Percentiles rank a stretch among this genome's conserved stretches.
These are phyloP conservation scores for Leptodermis oblonga DNA, from an alignment of 257 asterid species.

Conservation along the genomic window DNA sequence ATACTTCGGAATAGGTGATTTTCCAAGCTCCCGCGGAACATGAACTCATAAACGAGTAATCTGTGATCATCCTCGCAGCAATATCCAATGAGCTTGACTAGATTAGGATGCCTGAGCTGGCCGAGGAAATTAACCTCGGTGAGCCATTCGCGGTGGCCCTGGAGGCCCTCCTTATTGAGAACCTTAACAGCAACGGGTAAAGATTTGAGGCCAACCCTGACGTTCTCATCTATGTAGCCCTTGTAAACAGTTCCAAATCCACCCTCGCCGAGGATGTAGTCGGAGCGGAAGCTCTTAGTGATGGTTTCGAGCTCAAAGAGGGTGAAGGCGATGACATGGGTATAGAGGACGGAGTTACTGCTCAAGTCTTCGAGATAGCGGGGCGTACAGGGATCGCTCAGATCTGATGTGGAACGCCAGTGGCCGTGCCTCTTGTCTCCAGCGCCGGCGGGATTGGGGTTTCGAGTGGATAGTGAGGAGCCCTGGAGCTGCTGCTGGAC, in stretches of 20 bases:
- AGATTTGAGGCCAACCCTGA: conserved; percentile 91
- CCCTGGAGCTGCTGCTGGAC: conserved; percentile 79
- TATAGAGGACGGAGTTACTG: conserved; percentile 61
- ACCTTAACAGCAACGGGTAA: conserved; percentile 98
- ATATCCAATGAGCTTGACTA: conserved; percentile 93
- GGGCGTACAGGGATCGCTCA: conserved; percentile 83
- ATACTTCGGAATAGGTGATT: conserved; percentile 98
- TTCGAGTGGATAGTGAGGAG: conserved; percentile 40
- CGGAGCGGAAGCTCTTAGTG: conserved; percentile 97
- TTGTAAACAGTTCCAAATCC: conserved; percentile 98
- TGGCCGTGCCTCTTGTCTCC: conserved; percentile 67
- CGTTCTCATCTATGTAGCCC: conserved; percentile 97
- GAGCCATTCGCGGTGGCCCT: conserved; percentile 99
- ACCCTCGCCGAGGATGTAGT: conserved; percentile 97
- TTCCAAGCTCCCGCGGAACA: conserved; percentile 98
- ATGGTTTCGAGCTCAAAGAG: conserved; percentile 94
- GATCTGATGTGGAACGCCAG: conserved; percentile 75
- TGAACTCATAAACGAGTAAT: conserved; percentile 91
- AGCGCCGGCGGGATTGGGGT: conserved; percentile 31
- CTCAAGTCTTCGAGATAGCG: conserved; percentile 74
- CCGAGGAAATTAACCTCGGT: conserved; percentile 98
- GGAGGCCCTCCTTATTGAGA: conserved; percentile 97
- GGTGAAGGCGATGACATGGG: conserved; percentile 86
- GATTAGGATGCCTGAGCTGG: conserved; percentile 93
- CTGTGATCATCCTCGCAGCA: conserved; percentile 99